A percentile compares a stretch with the other conserved stretches of the same genome.
These are phyloP conservation scores for Phylloporus scabripes DNA, from an alignment of 768 basidiomycete species.

Conservation along the genomic window DNA sequence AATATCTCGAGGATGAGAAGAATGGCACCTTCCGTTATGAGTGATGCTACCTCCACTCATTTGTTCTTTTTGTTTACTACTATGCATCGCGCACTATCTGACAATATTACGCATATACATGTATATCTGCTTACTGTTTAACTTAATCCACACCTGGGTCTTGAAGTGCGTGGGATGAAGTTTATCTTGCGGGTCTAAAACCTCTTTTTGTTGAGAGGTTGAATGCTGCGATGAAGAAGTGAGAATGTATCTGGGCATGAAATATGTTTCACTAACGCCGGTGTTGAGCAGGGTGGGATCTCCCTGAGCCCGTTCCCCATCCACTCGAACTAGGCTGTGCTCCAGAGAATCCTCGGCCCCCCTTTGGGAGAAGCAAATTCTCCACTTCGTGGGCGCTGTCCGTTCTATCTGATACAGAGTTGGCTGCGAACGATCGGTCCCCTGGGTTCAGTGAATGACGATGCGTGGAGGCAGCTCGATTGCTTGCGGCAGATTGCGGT, in stretches of 20 bases:
- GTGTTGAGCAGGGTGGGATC: slow-evolving; percentile 23
- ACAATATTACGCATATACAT: slow-evolving; percentile 14
- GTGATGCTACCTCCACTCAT: slow-evolving; percentile 13
- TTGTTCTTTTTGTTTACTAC: background rate
- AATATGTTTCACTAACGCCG: slow-evolving; percentile 18
- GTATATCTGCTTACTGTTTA: slow-evolving; percentile 19
- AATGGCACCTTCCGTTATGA: slow-evolving; percentile 52
- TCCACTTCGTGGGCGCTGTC: slow-evolving; percentile 74
- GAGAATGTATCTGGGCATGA: background rate
- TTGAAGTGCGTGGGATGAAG: background rate
- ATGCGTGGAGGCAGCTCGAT: slow-evolving; percentile 22
- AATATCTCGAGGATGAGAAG: slow-evolving; percentile 81
- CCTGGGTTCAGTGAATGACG: slow-evolving; percentile 41
- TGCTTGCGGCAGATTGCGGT: slow-evolving; percentile 21
- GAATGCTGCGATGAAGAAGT: slow-evolving; percentile 34
- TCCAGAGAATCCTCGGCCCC: slow-evolving; percentile 16
- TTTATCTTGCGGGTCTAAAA: slow-evolving; percentile 42
- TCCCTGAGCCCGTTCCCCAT: slow-evolving; percentile 32
- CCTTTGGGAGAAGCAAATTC: slow-evolving; percentile 42
- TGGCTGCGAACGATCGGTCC: slow-evolving; percentile 41
- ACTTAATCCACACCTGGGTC: slow-evolving; percentile 10
- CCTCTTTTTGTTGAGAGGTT: slow-evolving; percentile 38
- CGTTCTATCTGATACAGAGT: slow-evolving; percentile 51
- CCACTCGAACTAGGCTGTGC: slow-evolving; percentile 27
- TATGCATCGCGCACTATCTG: slow-evolving; percentile 14